Evolutionary conservation across 345 rosid genomes (phyloP), one percentile per base, ranked within the genome.

Genomic region (Citrus unshiu): DNA sequence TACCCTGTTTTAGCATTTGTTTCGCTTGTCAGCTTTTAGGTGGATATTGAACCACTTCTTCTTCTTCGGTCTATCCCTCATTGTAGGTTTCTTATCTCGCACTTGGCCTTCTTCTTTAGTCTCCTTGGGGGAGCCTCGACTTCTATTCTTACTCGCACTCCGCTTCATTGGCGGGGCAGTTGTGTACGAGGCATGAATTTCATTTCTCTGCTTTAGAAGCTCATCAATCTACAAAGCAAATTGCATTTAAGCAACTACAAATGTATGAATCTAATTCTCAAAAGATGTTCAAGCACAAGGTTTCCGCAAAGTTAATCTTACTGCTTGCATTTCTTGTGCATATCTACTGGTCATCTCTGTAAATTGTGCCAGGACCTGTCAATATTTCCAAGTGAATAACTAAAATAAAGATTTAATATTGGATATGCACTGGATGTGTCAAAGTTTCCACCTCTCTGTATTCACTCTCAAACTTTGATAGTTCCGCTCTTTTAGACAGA

Each of bases 281-380:
- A 73, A 62, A 39, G 32, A 72, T 32, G 27, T 35, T 65, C 59
- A 32, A 46, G 63, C 21, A 67, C 80, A 72, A 30, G 65, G 29
- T 56, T 43, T 56, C 27, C 71, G 62, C 5, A 7, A 46, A 74
- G 54, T 43, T 68, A 68, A 84, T 84, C 97, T 85, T 77, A 92
- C 99, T 67, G 87, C 89, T 86, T 94, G 95, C 98, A 97, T 97
- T 83, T 97, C 99, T 78, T 87, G 92, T 4, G 99, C 87, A 73
- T 94, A 97, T 86, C 95, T 87, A 83, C 90, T 82, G 22, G 98
- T 97, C 98, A 97, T 94, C 83, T 93, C 93, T 0, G 97, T 88
- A 82, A 97, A 97, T 75, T 93, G 98, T 76, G 89, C 85, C 68
- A 94, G 84, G 29, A 97, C 98, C 96, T 92, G 87, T 63, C 56